A percentile compares a stretch with the other conserved stretches of the same genome.
These are phyloP conservation scores for Venturia aucupariae DNA, from an alignment of 2,329 filamentous ascomycete genomes.

Conservation along the genomic window DNA sequence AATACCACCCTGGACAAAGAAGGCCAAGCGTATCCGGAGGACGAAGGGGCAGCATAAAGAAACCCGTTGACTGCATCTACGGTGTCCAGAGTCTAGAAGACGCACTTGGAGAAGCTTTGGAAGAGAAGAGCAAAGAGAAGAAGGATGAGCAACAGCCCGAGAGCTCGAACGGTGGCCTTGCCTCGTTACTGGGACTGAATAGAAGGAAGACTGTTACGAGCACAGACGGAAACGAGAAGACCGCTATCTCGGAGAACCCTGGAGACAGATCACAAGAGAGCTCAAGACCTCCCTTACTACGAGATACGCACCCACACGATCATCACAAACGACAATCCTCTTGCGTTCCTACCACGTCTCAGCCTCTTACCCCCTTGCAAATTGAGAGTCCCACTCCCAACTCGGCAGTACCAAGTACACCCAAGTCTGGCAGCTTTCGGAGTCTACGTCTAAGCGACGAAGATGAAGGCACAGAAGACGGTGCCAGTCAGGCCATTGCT, in stretches of 20 bases:
- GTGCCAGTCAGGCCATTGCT: constrained; percentile 44
- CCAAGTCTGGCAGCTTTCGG: constrained; percentile 49
- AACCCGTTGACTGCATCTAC: constrained; percentile 38
- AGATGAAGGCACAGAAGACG: constrained; percentile 44
- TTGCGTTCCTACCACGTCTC: constrained; percentile 18
- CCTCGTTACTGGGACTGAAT: constrained; percentile 16
- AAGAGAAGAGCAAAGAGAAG: constrained; percentile 20
- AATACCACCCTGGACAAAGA: constrained; percentile 21
- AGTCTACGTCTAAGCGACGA: constrained; percentile 52
- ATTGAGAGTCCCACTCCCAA: constrained; percentile 36
- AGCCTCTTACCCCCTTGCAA: constrained; percentile 39
- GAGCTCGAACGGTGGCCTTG: constrained; percentile 16
- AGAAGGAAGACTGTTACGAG: constrained; percentile 23
- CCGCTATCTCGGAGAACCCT: constrained; percentile 19
- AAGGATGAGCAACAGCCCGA: constrained; percentile 22
- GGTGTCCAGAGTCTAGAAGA: constrained; percentile 51
- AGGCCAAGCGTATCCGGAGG: constrained; percentile 13
- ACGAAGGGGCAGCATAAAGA: not conserved
- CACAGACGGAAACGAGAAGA: constrained; percentile 21
- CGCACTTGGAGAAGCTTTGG: constrained; percentile 36
- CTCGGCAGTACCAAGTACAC: constrained; percentile 47
- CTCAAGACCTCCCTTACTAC: not conserved
- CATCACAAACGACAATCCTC: constrained; percentile 8
- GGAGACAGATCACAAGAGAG: constrained; percentile 9
- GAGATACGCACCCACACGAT: not conserved